Percentiles rank a stretch among this genome's conserved stretches.
phyloP scores from a whole-genome alignment of 176 grass and related monocot genomes.

The Stipa capillata region DNA sequence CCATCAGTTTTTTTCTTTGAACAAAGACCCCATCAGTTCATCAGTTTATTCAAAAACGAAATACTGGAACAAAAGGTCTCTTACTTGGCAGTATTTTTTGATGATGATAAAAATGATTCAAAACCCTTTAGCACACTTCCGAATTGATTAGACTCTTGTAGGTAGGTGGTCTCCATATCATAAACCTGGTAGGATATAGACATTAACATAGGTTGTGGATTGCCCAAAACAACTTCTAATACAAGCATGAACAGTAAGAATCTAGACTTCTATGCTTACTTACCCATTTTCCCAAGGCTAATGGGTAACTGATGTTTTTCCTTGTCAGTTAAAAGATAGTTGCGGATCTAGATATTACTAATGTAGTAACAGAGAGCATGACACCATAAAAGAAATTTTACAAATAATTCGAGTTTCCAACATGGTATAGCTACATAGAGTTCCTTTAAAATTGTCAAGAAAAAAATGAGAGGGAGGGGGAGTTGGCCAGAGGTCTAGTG shows the following conservation, averaged over 20 bases:
- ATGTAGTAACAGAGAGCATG: background rate
- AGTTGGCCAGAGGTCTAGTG: background rate
- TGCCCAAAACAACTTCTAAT: background rate
- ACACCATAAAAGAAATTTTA: background rate
- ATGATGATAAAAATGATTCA: constrained; percentile 92
- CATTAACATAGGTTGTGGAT: background rate
- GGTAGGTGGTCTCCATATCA: constrained; percentile 94
- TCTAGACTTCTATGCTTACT: background rate
- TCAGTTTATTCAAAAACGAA: background rate
- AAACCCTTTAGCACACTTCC: constrained; percentile 96
- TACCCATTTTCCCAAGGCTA: background rate
- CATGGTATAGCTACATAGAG: no score
- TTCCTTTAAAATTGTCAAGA: no score
- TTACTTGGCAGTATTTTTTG: constrained; percentile 94
- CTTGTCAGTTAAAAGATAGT: background rate
- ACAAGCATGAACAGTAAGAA: background rate
- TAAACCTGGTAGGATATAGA: constrained; percentile 53
- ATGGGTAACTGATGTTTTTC: background rate
- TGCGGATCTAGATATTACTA: background rate
- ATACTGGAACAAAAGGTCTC: background rate
- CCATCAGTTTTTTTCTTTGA: no score
- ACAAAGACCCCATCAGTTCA: constrained; percentile 1
- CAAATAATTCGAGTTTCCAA: background rate
- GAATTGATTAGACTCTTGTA: constrained; percentile 95
- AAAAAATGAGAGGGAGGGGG: background rate